Base-by-base conservation (phyloP, 331 rosid genomes). In the Pyracantha coccinea region DNA sequence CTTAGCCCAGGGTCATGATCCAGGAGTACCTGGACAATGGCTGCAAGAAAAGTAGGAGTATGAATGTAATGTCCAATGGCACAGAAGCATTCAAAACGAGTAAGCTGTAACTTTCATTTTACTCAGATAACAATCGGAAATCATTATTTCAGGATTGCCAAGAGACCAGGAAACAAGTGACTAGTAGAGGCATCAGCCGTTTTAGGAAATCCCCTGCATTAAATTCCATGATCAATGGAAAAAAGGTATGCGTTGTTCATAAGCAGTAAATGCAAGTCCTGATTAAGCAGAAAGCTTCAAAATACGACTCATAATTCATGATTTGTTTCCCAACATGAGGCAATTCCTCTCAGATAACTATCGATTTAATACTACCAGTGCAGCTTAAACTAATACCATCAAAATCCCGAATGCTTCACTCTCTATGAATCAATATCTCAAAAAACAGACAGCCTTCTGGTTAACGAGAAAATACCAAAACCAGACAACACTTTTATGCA, bases 1-100 rank as follows among this genome's bases (percentile, higher is more conserved):
- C 97, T 85, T 72, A 95, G 81, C 62, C 88, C 87, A 12, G 90
- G 88, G n/a, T 89, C 92, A 70, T 85, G 88, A 66, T 89, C 92
- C 31, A 95, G 87, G 25, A 95, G 87, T 76, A 80, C 97, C 90
- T 88, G 89, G 50, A 95, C 97, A 35, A 92, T 90, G 64, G 92
- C 99, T 95, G 92, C 80, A 77, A 73, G 8, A 53, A 55, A 63
- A 84, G 79, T 54, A 73, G 55, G 25, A 70, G 27, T 9, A 60
- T 38, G 54, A 78, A 73, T 81, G 33, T 16, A 63, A 6, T 3
- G 61, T 20, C 72, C 33, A 57, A 52, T 9, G 14, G 21, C 70
- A 66, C 24, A 54, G 47, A 33, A 25, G 44, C 44, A 75, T 66
- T 71, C 50, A 20, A 2, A 5, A 20, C 29, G 1, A 4, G 63